Base-by-base conservation (phyloP, 2,329 filamentous ascomycete genomes). In the Corynespora cassiicola region DNA sequence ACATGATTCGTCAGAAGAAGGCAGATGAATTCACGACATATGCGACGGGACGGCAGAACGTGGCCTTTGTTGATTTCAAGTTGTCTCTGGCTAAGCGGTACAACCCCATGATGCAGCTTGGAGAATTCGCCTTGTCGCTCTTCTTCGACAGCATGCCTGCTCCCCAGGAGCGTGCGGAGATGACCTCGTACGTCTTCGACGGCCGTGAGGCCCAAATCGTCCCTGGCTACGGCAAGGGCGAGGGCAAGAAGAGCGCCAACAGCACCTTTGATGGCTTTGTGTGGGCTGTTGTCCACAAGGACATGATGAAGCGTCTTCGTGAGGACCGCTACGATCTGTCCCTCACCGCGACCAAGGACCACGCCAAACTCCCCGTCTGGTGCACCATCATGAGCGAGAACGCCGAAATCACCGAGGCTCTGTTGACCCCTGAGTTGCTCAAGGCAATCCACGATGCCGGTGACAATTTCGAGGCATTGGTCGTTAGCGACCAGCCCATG, bases 351-450 rank as follows among this genome's bases (percentile, higher is more conserved):
- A 96, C 92, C 65, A 96, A 95, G 79, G 94, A 99, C 62, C 83
- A 91, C 72, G 66, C 86, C 38, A 96, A 95, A 77, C 82, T 99
- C 21, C 92, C 94, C 21, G 73, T 79, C 50, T 99, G 91, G 91
- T 78, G 86, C 38, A 96, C 90, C 9, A 83, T 96, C 63, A 97
- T 99, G 94, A 95, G 85, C 63, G 94, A 99, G 78, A 96, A 86
- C 71, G 90, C 91, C 42, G 94, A 97, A 73, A 86, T 99, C 57
- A 96, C 91, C 9, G 88, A 96, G 29, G 77, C 83, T 6, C 75
- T 99, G 52, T 80, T 99, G 33, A 96, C 90, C 4, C 80, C 87
- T n/a, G 92, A 97, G 58, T 79, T 99, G 23, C 80, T 90, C 69
- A 82, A 87, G 60, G 90, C 88, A 11, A 77, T 95, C 50, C 80